A percentile compares a stretch with the other conserved stretches of the same genome.
Evolutionary conservation across 371 early-diverging fungal species (phyloP).

Genomic region (Cokeromyces recurvatus): DNA sequence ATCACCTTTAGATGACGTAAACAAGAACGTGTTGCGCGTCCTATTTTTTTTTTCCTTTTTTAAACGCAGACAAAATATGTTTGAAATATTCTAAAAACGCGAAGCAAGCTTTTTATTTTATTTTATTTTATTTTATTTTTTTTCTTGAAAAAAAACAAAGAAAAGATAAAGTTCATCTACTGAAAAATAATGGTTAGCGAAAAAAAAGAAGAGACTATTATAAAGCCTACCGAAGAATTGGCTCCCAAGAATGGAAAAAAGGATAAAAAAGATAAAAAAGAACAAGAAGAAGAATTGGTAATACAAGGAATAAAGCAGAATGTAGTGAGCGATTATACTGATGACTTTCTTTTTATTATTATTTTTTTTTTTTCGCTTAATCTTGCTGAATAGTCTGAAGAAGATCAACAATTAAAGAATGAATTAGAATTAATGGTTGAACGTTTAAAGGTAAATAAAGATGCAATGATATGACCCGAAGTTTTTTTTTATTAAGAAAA

Average conservation of each 20-base stretch:
- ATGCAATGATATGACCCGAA: too few relatives aligned
- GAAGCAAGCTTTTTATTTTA: conserved; percentile 5
- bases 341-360: not conserved
- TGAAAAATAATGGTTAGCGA: conserved; percentile 16
- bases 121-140: too few relatives aligned
- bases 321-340: too few relatives aligned
- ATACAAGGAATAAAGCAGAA: too few relatives aligned
- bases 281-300: conserved; percentile 48
- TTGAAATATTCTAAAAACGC: too few relatives aligned
- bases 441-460: conserved; percentile 65
- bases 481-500: not conserved
- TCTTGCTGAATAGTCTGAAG: conserved; percentile 94
- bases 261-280: conserved; percentile 40
- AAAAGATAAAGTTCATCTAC: too few relatives aligned
- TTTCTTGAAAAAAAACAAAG: too few relatives aligned
- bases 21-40: too few relatives aligned
- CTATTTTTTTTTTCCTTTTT: not conserved
- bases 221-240: conserved; percentile 20
- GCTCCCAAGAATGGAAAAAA: conserved; percentile 23
- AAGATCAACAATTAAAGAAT: conserved; percentile 88
- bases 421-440: conserved; percentile 94
- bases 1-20: too few relatives aligned
- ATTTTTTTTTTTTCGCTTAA: too few relatives aligned
- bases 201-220: conserved; percentile 21
- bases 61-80: not conserved